Evolutionary conservation across 129 eudicot genomes (phyloP), one percentile per base, ranked within the genome.

Genomic region (sunflower (Helianthus annuus)): DNA sequence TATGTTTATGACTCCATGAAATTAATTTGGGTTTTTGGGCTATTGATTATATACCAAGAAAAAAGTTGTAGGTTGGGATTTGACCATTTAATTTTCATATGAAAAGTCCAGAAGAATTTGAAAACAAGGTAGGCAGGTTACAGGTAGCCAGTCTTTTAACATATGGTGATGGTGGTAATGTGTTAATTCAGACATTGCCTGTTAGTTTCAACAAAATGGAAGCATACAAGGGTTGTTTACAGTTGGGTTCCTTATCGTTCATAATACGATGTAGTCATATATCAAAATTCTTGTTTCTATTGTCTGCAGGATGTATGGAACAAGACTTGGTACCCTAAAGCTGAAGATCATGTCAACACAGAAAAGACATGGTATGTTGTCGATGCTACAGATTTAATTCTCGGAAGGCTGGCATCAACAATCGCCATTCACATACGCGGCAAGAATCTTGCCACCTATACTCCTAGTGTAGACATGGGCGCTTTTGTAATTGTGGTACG

Each of bases 391-490:
- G 99, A 95, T 82, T 78, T 79, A 68, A 86, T 95, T 73, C 96
- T 95, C 38, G 99, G 99, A 66, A 86, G 99, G 70, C 9, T 93
- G 69, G 95, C 97, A 64, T 85, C 97, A 34, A 58, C 64, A 0
- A 95, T 95, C 17, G 96, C 99, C 52, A 75, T 95, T 64, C 77
- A 90, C 82, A 95, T 95, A 10, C 87, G 97, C 32, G 99, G 99
- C 60, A 95, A 95, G 78, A 88, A 90, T 83, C 83, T 90, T 65
- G 88, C 94, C 1, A 87, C 98, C 8, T 89, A 74, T 52, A 89
- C 98, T 48, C 95, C 96, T 10, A 89, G 96, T 85, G 90, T 85
- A 14, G 99, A 95, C 86, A 95, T 95, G 99, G 97, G 99, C 45
- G 96, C 97, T 46, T 90, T 87, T 64, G 96, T 95, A 48, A 88